These are phyloP conservation scores for Leccinum olivaceopallidum DNA, from an alignment of 768 basidiomycete species.

Conservation along the genomic window DNA sequence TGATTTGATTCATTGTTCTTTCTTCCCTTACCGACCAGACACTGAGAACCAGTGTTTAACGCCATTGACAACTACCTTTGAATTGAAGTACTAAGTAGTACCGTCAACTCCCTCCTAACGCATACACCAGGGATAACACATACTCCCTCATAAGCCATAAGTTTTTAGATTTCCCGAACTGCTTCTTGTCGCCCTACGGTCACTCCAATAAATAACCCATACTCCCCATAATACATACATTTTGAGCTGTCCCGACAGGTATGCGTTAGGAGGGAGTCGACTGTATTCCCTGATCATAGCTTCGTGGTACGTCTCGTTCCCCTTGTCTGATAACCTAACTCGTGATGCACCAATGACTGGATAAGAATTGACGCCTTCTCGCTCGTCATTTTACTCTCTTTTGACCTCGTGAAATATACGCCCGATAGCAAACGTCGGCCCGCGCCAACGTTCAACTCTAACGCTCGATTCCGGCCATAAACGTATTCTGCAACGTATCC, in stretches of 20 bases:
- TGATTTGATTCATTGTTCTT: not conserved
- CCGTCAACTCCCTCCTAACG: too few species aligned
- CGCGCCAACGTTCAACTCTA: slow-evolving; percentile 4
- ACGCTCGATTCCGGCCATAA: slow-evolving; percentile 24
- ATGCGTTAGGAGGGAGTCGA: too few species aligned
- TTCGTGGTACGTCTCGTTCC: slow-evolving; percentile 6
- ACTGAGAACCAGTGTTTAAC: too few species aligned
- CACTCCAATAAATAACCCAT: too few species aligned
- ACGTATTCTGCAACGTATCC: slow-evolving; percentile 22
- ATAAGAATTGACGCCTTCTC: slow-evolving; percentile 20
- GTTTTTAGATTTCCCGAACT: too few species aligned
- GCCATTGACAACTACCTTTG: too few species aligned
- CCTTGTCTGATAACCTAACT: not conserved
- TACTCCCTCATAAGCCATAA: too few species aligned
- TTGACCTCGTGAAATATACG: not conserved
- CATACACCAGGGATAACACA: too few species aligned
- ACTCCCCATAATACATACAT: too few species aligned
- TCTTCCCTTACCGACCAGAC: not conserved
- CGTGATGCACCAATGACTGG: not conserved
- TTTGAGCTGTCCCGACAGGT: too few species aligned
- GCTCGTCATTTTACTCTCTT: slow-evolving; percentile 9
- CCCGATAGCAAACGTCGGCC: not conserved
- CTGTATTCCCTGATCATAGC: slow-evolving; percentile 11
- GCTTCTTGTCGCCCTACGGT: too few species aligned
- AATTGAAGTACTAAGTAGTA: too few species aligned